Evolutionary conservation across 345 rosid species (phyloP).

Genomic region (Cardiospermum halicacabum): DNA sequence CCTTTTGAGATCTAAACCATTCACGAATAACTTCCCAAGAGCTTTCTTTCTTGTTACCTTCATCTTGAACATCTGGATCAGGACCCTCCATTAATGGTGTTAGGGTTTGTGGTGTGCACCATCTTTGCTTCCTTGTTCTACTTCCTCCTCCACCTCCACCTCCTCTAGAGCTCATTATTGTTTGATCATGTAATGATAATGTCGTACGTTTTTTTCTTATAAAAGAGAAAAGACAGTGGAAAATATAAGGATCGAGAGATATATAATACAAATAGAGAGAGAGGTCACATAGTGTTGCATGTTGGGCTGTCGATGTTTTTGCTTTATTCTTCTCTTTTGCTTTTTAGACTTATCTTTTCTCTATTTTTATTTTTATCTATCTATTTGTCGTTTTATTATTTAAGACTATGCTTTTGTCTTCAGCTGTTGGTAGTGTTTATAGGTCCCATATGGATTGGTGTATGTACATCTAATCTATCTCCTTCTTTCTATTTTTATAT

Average conservation of each 20-base stretch:
- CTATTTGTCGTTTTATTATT: conserved; percentile 17
- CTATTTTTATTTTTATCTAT: background rate
- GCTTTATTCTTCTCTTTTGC: conserved; percentile 24
- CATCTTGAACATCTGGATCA: conserved; percentile 82
- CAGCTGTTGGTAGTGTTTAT: conserved; percentile 9
- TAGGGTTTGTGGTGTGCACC: conserved; percentile 67
- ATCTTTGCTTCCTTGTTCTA: conserved; percentile 46
- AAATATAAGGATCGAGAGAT: background rate
- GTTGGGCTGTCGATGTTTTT: conserved; percentile 34
- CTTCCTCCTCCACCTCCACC: too few species aligned
- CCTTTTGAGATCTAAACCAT: conserved; percentile 87
- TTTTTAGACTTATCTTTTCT: conserved; percentile 17
- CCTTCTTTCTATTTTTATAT: background rate
- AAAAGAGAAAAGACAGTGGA: background rate
- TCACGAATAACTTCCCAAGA: conserved; percentile 89
- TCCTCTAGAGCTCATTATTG: conserved; percentile 35
- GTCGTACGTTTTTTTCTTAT: too few species aligned
- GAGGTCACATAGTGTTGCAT: conserved; percentile 22
- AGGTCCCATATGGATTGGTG: conserved; percentile 7
- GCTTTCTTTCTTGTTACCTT: conserved; percentile 61
- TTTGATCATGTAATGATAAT: too few species aligned
- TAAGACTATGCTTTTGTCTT: conserved; percentile 8
- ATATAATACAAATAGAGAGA: background rate
- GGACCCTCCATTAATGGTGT: conserved; percentile 97
- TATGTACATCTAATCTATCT: background rate